Evolutionary conservation across 345 rosid species (phyloP).

Genomic region (Dipteronia dyeriana): DNA sequence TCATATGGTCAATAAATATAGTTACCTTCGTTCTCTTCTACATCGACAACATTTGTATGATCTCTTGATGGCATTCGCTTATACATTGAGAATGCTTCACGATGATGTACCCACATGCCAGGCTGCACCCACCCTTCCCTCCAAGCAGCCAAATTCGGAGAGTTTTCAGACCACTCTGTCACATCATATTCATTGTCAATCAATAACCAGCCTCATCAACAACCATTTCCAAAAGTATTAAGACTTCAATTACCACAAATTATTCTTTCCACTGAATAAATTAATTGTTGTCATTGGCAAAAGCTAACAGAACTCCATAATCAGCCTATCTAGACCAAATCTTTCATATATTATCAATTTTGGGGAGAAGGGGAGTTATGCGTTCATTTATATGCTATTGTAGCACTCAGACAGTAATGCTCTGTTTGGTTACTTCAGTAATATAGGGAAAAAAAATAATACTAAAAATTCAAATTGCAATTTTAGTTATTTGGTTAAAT

Average conservation of each 20-base stretch:
- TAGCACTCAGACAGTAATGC: background rate
- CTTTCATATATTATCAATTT: background rate
- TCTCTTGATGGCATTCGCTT: slow-evolving; percentile 77
- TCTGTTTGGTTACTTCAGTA: background rate
- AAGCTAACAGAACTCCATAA: background rate
- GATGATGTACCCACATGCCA: slow-evolving; percentile 70
- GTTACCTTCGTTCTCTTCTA: slow-evolving; percentile 71
- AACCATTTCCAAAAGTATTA: background rate
- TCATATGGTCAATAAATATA: slow-evolving; percentile 5
- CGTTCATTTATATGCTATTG: background rate
- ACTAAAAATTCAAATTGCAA: background rate
- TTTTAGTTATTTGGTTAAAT: background rate
- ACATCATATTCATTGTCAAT: background rate
- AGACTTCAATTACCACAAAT: background rate
- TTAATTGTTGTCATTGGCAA: background rate
- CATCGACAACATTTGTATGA: slow-evolving; percentile 38
- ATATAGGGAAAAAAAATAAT: no score
- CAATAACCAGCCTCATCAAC: background rate
- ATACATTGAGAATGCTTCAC: slow-evolving; percentile 56
- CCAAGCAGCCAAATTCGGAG: slow-evolving; percentile 19
- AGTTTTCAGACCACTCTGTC: background rate
- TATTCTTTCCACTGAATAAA: background rate
- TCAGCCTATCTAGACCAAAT: background rate
- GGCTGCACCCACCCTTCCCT: slow-evolving; percentile 12
- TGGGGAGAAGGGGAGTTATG: background rate